These are phyloP conservation scores for Metarhizium album DNA, from an alignment of 2,329 filamentous ascomycete species.

Conservation along the genomic window DNA sequence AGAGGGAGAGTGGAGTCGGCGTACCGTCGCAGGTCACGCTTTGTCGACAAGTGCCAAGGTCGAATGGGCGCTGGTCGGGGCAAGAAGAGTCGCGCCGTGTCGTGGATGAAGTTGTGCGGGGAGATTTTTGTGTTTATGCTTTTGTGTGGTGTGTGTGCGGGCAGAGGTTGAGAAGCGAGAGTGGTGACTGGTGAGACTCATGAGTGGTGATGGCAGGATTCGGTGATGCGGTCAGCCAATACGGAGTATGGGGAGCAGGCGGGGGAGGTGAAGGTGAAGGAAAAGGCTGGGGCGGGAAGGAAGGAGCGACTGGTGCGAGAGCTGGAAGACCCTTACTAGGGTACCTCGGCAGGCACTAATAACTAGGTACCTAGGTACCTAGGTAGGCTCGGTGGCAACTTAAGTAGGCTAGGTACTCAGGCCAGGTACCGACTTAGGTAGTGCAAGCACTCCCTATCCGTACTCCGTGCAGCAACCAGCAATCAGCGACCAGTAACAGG, in stretches of 20 bases:
- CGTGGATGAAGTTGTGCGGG: not conserved
- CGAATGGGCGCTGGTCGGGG: not conserved
- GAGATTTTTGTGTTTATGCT: not conserved
- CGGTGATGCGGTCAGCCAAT: conserved; percentile 1
- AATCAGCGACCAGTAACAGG: too few relatives aligned
- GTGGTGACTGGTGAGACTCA: too few relatives aligned
- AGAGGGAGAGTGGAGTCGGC: not conserved
- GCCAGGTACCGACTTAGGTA: too few relatives aligned
- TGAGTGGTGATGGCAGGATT: not conserved
- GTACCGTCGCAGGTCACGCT: not conserved
- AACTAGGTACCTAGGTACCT: too few relatives aligned
- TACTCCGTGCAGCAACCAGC: too few relatives aligned
- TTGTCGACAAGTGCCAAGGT: not conserved
- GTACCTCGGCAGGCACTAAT: too few relatives aligned
- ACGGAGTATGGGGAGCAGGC: not conserved
- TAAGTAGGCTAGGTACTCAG: too few relatives aligned
- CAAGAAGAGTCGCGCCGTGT: too few relatives aligned
- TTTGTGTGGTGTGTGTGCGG: not conserved
- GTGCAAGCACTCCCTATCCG: too few relatives aligned
- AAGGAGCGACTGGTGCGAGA: not conserved
- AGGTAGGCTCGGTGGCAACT: too few relatives aligned
- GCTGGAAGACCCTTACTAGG: too few relatives aligned
- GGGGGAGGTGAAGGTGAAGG: not conserved
- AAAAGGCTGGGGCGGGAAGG: conserved; percentile 4
- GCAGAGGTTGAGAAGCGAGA: conserved; percentile 1